A percentile compares a stretch with the other conserved stretches of the same genome.
Conservation (phyloP, 1,139 yeast genomes). For the Debaryomycetaceae sp. region DNA sequence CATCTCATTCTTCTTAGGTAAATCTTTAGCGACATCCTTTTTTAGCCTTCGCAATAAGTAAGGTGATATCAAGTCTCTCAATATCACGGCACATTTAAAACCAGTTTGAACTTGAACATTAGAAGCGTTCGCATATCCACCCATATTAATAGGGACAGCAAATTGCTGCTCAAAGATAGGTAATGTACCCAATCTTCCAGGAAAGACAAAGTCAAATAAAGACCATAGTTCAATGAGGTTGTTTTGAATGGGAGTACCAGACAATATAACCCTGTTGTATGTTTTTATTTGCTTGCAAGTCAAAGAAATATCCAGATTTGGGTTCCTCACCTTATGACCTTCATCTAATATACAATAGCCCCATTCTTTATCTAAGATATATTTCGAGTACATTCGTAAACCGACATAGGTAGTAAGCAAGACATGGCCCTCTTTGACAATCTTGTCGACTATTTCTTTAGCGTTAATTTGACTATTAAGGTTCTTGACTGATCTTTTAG, state of each 20-base stretch:
- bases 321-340: constrained; percentile 95
- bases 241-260: constrained; percentile 97
- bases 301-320: constrained; percentile 84
- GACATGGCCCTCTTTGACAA: constrained; percentile 68
- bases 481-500: constrained; percentile 21
- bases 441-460: constrained; percentile 45
- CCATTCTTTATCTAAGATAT: constrained; percentile 73
- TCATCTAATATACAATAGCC: constrained; percentile 90
- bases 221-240: constrained; percentile 92
- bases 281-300: constrained; percentile 82
- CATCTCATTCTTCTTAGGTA: constrained; percentile 92
- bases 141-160: constrained; percentile 87
- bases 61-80: constrained; percentile 86
- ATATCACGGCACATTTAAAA: constrained; percentile 88
- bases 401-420: constrained; percentile 92
- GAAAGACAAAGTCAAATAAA: constrained; percentile 88
- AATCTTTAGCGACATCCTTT: constrained; percentile 93
- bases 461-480: constrained; percentile 39
- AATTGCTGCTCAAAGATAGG: constrained; percentile 94
- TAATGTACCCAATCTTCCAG: constrained; percentile 89
- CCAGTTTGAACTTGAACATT: constrained; percentile 96
- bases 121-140: constrained; percentile 98
- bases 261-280: constrained; percentile 75
- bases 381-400: constrained; percentile 67
- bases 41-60: constrained; percentile 83